Conservation (phyloP, 805 yeast species). For the Starmerella gropengiesseri region DNA sequence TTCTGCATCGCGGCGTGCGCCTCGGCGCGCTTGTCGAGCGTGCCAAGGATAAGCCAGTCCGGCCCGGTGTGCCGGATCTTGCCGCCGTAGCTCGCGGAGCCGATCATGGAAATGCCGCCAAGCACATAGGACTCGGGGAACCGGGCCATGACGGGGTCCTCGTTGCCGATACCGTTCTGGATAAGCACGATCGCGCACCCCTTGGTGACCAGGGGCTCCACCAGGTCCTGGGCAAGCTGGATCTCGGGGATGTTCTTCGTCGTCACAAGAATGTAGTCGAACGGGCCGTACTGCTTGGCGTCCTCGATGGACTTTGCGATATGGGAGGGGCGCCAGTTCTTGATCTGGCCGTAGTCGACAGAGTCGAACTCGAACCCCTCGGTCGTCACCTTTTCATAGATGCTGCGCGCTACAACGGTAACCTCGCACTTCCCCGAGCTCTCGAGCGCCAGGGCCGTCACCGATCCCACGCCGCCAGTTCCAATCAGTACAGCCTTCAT, state of each 20-base stretch:
- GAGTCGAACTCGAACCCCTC: slow-evolving; percentile 54
- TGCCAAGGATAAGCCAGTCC: slow-evolving; percentile 44
- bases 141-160: slow-evolving; percentile 41
- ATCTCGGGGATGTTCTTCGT: slow-evolving; percentile 62
- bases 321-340: slow-evolving; percentile 43
- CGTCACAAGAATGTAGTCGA: slow-evolving; percentile 49
- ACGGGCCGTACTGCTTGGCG: slow-evolving; percentile 36
- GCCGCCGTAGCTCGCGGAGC: slow-evolving; percentile 46
- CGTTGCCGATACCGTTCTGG: slow-evolving; percentile 59
- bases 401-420: slow-evolving; percentile 55
- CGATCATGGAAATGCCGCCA: slow-evolving; percentile 56
- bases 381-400: slow-evolving; percentile 41
- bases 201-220: slow-evolving; percentile 40
- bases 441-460: slow-evolving; percentile 55
- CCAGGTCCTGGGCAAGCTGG: slow-evolving; percentile 41
- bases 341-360: slow-evolving; percentile 47
- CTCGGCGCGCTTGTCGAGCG: slow-evolving; percentile 36
- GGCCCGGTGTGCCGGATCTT: slow-evolving; percentile 40
- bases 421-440: slow-evolving; percentile 40
- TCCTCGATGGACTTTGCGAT: slow-evolving; percentile 33
- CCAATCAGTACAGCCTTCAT: slow-evolving; percentile 53
- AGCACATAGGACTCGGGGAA: slow-evolving; percentile 43
- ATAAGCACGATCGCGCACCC: slow-evolving; percentile 44
- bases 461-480: slow-evolving; percentile 78
- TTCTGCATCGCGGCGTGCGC: slow-evolving; percentile 32